Percentiles rank a stretch among this genome's conserved stretches.
These are phyloP conservation scores for Shiraia sp. DNA, from an alignment of 2,329 filamentous ascomycete genomes.

Conservation along the genomic window DNA sequence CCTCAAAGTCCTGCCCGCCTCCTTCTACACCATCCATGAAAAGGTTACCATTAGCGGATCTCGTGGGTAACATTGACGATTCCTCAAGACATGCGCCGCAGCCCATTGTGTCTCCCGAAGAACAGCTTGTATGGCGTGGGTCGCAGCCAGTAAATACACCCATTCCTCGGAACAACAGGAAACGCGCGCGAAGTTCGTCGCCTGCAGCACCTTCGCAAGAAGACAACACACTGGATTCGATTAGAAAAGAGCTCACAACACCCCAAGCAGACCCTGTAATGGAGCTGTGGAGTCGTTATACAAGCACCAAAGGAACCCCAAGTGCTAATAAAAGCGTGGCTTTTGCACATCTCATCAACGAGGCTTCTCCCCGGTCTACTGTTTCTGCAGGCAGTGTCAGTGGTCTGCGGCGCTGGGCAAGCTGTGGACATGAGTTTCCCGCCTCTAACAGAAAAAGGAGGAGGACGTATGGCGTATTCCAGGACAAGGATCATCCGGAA, in stretches of 20 bases:
- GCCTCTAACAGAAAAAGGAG: constrained; percentile 47
- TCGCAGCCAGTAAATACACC: constrained; percentile 51
- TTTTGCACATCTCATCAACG: constrained; percentile 50
- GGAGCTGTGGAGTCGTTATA: constrained; percentile 54
- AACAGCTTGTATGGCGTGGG: constrained; percentile 63
- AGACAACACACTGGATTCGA: constrained; percentile 34
- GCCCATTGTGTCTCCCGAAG: constrained; percentile 60
- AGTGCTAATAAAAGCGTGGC: constrained; percentile 43
- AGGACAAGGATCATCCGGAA: constrained; percentile 26
- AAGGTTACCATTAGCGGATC: constrained; percentile 61
- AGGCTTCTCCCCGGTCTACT: constrained; percentile 51
- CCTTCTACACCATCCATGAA: constrained; percentile 64
- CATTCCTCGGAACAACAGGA: constrained; percentile 47
- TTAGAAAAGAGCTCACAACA: constrained; percentile 41
- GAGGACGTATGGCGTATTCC: constrained; percentile 40
- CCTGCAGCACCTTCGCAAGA: constrained; percentile 47
- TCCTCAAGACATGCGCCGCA: constrained; percentile 53
- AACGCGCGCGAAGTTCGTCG: constrained; percentile 53
- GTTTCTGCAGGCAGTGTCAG: constrained; percentile 51
- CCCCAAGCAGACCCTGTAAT: constrained; percentile 53
- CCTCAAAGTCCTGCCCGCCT: constrained; percentile 38
- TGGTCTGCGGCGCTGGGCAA: constrained; percentile 55
- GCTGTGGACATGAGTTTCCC: constrained; percentile 56
- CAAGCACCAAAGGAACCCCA: constrained; percentile 44
- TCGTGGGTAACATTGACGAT: constrained; percentile 65